Conservation (phyloP, 2,329 filamentous ascomycete genomes). For the Saccharata proteae region DNA sequence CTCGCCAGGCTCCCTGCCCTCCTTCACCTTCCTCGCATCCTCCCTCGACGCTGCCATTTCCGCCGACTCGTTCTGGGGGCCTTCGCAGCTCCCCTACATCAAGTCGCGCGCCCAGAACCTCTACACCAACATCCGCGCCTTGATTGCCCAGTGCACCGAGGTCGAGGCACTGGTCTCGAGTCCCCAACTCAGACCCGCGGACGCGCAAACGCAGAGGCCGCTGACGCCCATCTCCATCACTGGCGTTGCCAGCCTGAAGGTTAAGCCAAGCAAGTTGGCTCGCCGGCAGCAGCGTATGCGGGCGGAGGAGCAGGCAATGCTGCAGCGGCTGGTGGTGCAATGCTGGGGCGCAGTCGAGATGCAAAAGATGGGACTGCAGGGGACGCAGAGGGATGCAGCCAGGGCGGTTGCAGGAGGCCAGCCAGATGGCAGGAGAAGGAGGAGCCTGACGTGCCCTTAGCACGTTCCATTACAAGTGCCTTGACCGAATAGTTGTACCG, state of each 20-base stretch:
- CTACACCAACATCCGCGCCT: conserved; percentile 31
- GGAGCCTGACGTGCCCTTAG: conserved; percentile 8
- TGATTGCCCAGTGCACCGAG: conserved; percentile 31
- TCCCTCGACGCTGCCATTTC: conserved; percentile 28
- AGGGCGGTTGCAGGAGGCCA: background rate
- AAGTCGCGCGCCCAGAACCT: conserved; percentile 31
- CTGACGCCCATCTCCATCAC: conserved; percentile 3
- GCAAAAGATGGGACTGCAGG: background rate
- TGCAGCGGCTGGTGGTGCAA: conserved; percentile 29
- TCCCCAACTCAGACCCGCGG: conserved; percentile 14
- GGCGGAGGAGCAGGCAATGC: conserved; percentile 30
- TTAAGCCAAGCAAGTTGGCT: conserved; percentile 32
- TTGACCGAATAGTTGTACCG: no score
- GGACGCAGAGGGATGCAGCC: background rate
- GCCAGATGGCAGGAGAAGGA: conserved; percentile 5
- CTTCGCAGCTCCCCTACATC: conserved; percentile 31
- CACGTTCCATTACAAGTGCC: no score
- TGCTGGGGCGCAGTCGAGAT: conserved; percentile 26
- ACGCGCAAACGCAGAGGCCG: conserved; percentile 11
- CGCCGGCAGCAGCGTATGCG: conserved; percentile 32
- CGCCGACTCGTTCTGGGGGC: conserved; percentile 33
- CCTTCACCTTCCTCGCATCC: conserved; percentile 11
- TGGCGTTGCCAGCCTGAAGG: conserved; percentile 6
- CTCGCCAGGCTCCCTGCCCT: conserved; percentile 13
- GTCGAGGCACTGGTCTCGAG: conserved; percentile 28